Base-by-base conservation (phyloP, 139 green algal genomes). In the Penium margaritaceum region DNA sequence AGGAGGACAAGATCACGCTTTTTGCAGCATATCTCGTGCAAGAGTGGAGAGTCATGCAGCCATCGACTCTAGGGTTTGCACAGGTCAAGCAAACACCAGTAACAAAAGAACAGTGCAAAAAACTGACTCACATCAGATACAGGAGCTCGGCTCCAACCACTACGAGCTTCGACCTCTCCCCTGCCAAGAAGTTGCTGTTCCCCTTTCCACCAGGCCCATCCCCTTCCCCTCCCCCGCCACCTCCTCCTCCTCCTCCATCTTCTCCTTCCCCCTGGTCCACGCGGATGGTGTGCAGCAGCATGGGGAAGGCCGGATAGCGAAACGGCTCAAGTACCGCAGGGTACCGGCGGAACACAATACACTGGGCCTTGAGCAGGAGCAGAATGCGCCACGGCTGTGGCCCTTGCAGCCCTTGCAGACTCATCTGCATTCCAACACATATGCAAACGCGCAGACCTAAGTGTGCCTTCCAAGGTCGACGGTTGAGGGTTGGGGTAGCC, bases 241-340 rank as follows among this genome's bases (percentile, higher is more conserved):
- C n/a, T 33, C 15, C 32, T 29, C 41, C 39, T 37, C 74, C 30
- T 63, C 27, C 3, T 36, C 46, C 60, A 75, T n/a, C 15, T 24
- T 24, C 15, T 6, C 51, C 51, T 33, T 60, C 67, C 27, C 47
- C 43, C 6, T 67, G 67, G 35, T 70, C 54, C 39, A 39, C 84
- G 63, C 30, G 83, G n/a, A 86, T n/a, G 19, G 77, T 85, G 34
- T 89, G 77, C 74, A 97, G 78, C 75, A 97, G 88, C 82, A 93
- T 78, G 0, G 86, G 85, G 77, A 95, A 97, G 29, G 90, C 92
- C 0, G 91, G 90, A 64, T 97, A 96, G 82, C 96, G 96, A 89
- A 90, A 97, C 3, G 89, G 89, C 62, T 80, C 74, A 34, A 97
- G 86, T 21, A 91, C 83, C 6, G 21, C 17, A 2, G 86, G 66